Base-by-base conservation (phyloP, 2,329 filamentous ascomycete species). In the Graphilbum ipis-grandicollis region DNA sequence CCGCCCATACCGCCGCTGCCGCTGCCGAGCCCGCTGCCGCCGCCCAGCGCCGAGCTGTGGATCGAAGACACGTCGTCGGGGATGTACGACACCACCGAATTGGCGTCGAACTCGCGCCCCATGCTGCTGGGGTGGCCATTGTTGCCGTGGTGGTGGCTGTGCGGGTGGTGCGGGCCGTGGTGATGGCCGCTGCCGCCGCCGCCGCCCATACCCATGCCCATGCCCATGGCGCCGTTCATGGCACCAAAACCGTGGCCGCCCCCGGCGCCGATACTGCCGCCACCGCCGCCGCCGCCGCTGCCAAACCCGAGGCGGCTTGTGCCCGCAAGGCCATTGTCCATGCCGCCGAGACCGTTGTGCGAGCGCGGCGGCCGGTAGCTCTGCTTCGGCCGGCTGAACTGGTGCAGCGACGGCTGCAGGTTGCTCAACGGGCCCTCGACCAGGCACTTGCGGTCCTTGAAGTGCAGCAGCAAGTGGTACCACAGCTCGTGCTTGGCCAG, bases 21-120 rank as follows among this genome's bases (percentile, higher is more conserved):
- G 8, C 33, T 14, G 18, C 34, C 34, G n/a, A 6, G 15, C 7
- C 35, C 33, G n/a, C 78, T 79, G 26, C 81, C 80, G 28, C 85
- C 85, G 38, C 85, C 85, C 36, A 96, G 72, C 1, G 85, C 78
- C 32, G 85, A 93, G 34, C 85, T 86, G 56, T 96, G 88, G 33
- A 98, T 80, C 2, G 86, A 94, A 9, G 88, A 96, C 30, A 93
- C 85, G 55, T 98, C 90, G 50, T 98, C 90, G 2, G 88, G 84
- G 42, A 98, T 93, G 54, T 93, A 96, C 14, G 88, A 90, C 48
- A 94, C 68, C 52, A 94, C 81, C 3, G 88, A 96, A 31, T 83
- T 81, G 15, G 80, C 75, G 50, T 94, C 88, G 41, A 72, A 67
- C 43, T 75, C 70, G 31, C 68, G 65, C 28, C 51, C 52, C 2